Evolutionary conservation across 768 basidiomycete species (phyloP).

Genomic region (Pilatotrama ljubarskyi): DNA sequence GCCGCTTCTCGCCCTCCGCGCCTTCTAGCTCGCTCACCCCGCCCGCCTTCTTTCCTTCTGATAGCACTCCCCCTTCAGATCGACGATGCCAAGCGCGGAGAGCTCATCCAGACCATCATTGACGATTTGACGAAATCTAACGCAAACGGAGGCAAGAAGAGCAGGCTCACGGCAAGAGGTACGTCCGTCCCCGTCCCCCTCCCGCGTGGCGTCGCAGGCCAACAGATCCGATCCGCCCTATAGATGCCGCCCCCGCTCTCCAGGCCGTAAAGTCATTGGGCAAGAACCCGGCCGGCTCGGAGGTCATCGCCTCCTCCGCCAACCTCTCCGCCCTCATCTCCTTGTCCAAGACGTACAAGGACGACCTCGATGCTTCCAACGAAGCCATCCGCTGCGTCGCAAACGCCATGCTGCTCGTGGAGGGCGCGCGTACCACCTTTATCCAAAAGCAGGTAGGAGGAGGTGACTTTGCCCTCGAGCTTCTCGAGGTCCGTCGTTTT

Average conservation of each 20-base stretch:
- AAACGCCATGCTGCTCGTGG: constrained; percentile 74
- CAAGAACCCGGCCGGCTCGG: constrained; percentile 67
- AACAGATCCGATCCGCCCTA: not conserved
- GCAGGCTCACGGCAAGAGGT: constrained; percentile 60
- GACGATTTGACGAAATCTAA: constrained; percentile 28
- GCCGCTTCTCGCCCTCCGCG: constrained; percentile 19
- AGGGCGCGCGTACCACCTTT: constrained; percentile 58
- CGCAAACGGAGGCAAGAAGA: constrained; percentile 39
- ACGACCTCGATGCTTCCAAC: constrained; percentile 56
- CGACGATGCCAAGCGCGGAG: constrained; percentile 46
- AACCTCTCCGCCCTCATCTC: constrained; percentile 60
- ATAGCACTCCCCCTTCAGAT: constrained; percentile 51
- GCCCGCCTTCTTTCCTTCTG: not conserved
- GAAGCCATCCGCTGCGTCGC: constrained; percentile 79
- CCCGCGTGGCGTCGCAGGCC: constrained; percentile 2
- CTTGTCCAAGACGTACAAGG: constrained; percentile 53
- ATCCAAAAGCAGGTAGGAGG: constrained; percentile 62
- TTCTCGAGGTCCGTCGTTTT: constrained; percentile 55
- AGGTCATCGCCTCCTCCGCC: constrained; percentile 50
- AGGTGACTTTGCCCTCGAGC: constrained; percentile 51
- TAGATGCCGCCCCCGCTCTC: constrained; percentile 70
- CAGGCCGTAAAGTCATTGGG: constrained; percentile 75
- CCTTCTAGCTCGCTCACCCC: constrained; percentile 3
- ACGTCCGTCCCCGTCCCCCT: constrained; percentile 19
- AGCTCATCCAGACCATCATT: constrained; percentile 47